Evolutionary conservation across 1,284 basidiomycete genomes (phyloP), one percentile per base, ranked within the genome.

Genomic region (Microbotryum lychnidis-dioicae): DNA sequence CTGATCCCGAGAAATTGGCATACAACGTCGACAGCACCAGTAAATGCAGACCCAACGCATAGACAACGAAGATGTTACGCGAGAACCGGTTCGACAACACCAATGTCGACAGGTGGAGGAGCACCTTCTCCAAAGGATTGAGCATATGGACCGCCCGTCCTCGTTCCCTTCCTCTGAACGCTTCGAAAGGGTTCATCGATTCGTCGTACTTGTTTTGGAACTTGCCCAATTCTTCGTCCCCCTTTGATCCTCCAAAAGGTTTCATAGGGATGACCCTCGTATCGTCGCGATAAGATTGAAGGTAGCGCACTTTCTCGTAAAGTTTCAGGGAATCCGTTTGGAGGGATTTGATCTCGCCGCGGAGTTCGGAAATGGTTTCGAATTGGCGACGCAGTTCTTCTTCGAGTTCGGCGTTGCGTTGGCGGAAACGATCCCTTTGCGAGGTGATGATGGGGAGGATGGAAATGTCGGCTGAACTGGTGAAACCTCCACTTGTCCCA

Each of bases 371-470:
- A 68, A 97, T 92, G 56, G 86, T 84, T 65, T 92, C 89, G 77
- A 89, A 94, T 75, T 97, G 93, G 69, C 86, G 89, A 52, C 91
- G 86, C 9, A 98, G 82, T 77, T 98, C 92, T 85, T 97, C 92
- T 77, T 99, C 94, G 12, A 98, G 82, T 74, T 98, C 94, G 21
- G 90, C 87, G 73, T 97, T 97, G 20, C 94, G 83, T 73, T 91
- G 88, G 56, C 93, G 82, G 82, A 97, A 97, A 6, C 93, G 83
- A 73, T 98, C 94, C 61, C 93, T 82, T 75, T 99, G 96, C 67
- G 87, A 89, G 0, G 94, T 97, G 46, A 98, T 93, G 68, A 98
- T 97, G 0, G 91, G 91, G 18, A 97, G 76, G 69, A 96, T 96
- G 1, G 90, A 92, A 0, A 87, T 89, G 71, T 96, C 91, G 6